Evolutionary conservation across 805 yeast genomes (phyloP), one percentile per base, ranked within the genome.

Genomic region (Cyberlindnera veronae): DNA sequence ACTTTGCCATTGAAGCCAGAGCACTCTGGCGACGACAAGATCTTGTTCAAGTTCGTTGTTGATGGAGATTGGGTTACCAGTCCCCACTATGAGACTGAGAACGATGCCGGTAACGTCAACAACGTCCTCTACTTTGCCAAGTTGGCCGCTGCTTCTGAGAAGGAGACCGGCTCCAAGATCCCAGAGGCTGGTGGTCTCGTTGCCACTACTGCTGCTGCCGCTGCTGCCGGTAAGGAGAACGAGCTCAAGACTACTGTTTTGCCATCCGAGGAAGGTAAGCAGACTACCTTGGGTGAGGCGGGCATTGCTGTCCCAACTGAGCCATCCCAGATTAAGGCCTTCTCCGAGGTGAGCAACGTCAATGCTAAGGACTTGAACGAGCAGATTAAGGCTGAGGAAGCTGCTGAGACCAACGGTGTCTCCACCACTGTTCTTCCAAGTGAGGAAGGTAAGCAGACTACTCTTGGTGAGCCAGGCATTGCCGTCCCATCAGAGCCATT

Each of bases 401-500:
- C 30, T 12, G 50, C 42, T 13, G 43, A 56, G 20, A 49, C 50
- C 35, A 28, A 39, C 13, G 39, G 29, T n/a, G 26, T 42, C n/a
- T 19, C 39, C 15, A 55, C 73, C 36, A 69, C 77, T 11, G 79
- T 74, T 17, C 41, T 73, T 61, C 79, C 80, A 32, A 57, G 70
- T 3, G 15, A 33, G 4, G 76, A 71, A 47, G 70, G 67, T 19
- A 39, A 62, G 35, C 71, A 71, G 36, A 64, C 66, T 43, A 60
- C 71, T 8, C 49, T 72, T 40, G 82, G 84, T 32, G 86, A 81
- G 57, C 84, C 88, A 23, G 90, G 90, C 31, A 67, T 81, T 49
- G 79, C 68, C 28, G 59, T 84, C 50, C 91, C 91, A 34, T 54
- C 66, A 30, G 74, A 84, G 55, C 72, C 86, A 15, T 73, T 71